Evolutionary conservation across 768 basidiomycete species (phyloP).

Genomic region (Coprinopsis strossmayeri): DNA sequence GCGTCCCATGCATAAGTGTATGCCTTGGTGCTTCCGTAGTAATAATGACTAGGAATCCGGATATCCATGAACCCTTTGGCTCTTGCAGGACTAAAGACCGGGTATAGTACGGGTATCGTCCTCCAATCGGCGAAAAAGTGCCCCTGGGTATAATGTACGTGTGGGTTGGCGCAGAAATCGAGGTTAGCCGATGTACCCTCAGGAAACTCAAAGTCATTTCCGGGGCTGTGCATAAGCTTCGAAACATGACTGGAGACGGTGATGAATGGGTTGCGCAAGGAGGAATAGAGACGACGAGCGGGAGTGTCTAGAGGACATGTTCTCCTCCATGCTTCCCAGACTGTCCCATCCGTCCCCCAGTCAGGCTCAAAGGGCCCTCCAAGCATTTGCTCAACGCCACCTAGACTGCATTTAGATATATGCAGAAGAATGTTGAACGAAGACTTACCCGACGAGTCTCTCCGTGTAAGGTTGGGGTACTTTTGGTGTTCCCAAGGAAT

Average conservation of each 20-base stretch:
- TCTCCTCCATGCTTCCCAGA: conserved; percentile 95
- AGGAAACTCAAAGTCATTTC: conserved; percentile 62
- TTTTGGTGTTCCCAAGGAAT: conserved; percentile 86
- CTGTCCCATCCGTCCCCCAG: conserved; percentile 77
- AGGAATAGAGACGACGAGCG: conserved; percentile 79
- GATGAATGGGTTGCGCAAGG: conserved; percentile 50
- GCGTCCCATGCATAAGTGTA: conserved; percentile 94
- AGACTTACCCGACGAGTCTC: conserved; percentile 34
- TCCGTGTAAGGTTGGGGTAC: conserved; percentile 62
- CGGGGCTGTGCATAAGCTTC: conserved; percentile 19
- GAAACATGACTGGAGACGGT: conserved; percentile 12
- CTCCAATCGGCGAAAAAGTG: conserved; percentile 98
- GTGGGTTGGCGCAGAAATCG: conserved; percentile 78
- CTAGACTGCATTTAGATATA: conserved; percentile 24
- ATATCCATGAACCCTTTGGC: conserved; percentile 84
- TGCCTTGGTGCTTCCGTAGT: conserved; percentile 71
- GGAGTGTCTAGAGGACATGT: conserved; percentile 76
- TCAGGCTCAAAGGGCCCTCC: conserved; percentile 67
- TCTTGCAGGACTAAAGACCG: conserved; percentile 90
- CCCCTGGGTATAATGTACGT: conserved; percentile 83
- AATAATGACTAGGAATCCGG: conserved; percentile 94
- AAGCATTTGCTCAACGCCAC: conserved; percentile 50
- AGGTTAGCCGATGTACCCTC: conserved; percentile 52
- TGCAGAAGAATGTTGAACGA: background rate
- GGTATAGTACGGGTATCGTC: conserved; percentile 81